These are phyloP conservation scores for Syncephalastrum sp. DNA, from an alignment of 371 early-diverging fungal species.

Conservation along the genomic window DNA sequence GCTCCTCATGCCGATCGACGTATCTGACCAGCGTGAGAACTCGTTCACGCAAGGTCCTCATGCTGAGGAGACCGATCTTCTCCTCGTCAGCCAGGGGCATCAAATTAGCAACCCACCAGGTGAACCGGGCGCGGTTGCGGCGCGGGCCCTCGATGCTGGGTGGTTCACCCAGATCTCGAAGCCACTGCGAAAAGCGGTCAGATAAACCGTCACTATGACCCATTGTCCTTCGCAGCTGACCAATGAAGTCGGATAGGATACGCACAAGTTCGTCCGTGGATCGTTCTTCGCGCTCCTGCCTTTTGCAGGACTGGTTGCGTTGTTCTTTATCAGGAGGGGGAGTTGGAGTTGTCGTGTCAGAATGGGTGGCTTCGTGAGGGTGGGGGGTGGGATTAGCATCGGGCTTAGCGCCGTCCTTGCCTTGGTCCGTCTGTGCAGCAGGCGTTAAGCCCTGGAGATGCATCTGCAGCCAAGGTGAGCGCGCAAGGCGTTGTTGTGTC, in stretches of 20 bases:
- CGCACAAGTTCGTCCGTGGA: slow-evolving; percentile 24
- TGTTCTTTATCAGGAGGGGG: background rate
- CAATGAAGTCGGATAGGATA: slow-evolving; percentile 8
- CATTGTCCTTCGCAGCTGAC: background rate
- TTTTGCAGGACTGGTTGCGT: background rate
- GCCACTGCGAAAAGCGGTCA: slow-evolving; percentile 15
- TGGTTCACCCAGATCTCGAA: slow-evolving; percentile 20
- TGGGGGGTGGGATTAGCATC: background rate
- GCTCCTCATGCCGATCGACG: slow-evolving; percentile 35
- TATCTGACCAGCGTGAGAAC: slow-evolving; percentile 39
- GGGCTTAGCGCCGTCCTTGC: slow-evolving; percentile 7
- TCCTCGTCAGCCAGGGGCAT: slow-evolving; percentile 50
- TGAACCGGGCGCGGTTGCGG: slow-evolving; percentile 33
- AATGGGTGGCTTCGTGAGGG: background rate
- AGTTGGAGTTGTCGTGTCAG: background rate
- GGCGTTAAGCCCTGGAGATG: slow-evolving; percentile 14
- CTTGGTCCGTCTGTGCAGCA: too few species aligned
- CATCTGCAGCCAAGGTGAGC: slow-evolving; percentile 33
- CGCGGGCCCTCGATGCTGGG: slow-evolving; percentile 19
- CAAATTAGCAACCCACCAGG: slow-evolving; percentile 58
- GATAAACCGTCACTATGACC: background rate
- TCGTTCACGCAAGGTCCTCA: slow-evolving; percentile 46
- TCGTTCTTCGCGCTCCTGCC: slow-evolving; percentile 9
- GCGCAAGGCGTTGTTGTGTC: slow-evolving; percentile 12
- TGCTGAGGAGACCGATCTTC: slow-evolving; percentile 39